Base-by-base conservation (phyloP, 768 basidiomycete species). In the Termitomyces bulborhizus region DNA sequence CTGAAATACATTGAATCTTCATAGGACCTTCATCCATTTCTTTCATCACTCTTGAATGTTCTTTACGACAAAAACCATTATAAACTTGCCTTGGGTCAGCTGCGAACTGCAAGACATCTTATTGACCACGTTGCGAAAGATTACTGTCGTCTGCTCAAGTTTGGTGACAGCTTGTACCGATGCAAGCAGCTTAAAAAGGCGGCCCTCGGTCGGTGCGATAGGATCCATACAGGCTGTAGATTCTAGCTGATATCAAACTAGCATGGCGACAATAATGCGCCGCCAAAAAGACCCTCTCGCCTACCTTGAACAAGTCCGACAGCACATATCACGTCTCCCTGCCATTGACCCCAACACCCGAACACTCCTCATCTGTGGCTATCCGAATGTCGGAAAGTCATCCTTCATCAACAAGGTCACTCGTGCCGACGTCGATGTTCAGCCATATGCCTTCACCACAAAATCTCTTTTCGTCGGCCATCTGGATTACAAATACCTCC, bases 351-450 rank as follows among this genome's bases (percentile, higher is more conserved):
- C 97, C 27, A 98, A 93, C 72, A 98, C 97, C 21, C 87, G 97
- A 50, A 99, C 97, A 0, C 87, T 99, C 57, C 83, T 99, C 60
- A 90, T 99, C 64, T 98, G 97, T 66, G 97, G 97, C 53, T 99
- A 98, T 73, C 97, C 97, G 16, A 99, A 99, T 69, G 97, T 99
- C 68, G 97, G 97, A 54, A 99, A 99, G 75, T 97, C 94, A 13
- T 96, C 93, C 24, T 99, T 99, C 72, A 94, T 99, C 65, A 99
- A 99, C 85, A 98, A 98, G 73, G 93, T 99, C 67, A 98, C 97
- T 21, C 88, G 97, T 49, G 97, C 96, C 50, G 97, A 99, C 67
- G 97, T 99, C 64, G 97, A 99, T 68, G 97, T 99, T 31, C 96
- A 99, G 71, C 96, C 96, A 37, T 99, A 98, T 67, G 97, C 97